Evolutionary conservation across 176 grass and related monocot species (phyloP), one percentile per base, ranked within the genome.

Genomic region (Musa schizocarpa): DNA sequence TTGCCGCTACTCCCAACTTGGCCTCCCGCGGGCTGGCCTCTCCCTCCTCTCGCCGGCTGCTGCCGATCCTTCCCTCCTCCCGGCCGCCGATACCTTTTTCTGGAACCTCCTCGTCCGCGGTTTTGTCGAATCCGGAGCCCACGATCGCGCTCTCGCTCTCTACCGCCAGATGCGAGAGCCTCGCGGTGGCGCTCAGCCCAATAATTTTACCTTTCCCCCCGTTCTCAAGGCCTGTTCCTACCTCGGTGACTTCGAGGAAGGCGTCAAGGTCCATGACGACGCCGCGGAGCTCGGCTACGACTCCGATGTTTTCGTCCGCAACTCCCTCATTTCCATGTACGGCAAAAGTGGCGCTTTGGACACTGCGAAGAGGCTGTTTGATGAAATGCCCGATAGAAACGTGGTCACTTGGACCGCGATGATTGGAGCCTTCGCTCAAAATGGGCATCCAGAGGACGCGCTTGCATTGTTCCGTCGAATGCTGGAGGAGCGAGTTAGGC

Each of bases 311-410:
- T 80, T 80, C 29, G 78, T 80, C 22, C 56, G 43, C 13, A 80
- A 80, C 58, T 72, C 78, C 34, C 78, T 80, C 56, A 24, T 80
- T 49, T 43, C 78, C 69, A 73, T 80, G 78, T 80, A 80, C 50
- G 69, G 78, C 11, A 72, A 65, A 52, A 21, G 58, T 21, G 69
- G 78, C 21, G 9, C 9, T 59, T 25, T 65, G 48, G 78, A 50
- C 43, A 24, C 78, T 22, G 78, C 78, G 17, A 27, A 56, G 56
- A n/a, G 23, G 49, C 6, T 80, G 13, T 80, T 80, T 8, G 78
- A 80, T 59, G 69, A 64, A 80, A 80, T 80, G 69, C 20, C 16
- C 6, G 78, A 80, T 9, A 63, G 69, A 26, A 80, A 53, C 50
- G 69, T 80, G 21, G 78, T 80, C 56, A 72, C 69, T 11, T 80